phyloP scores from a whole-genome alignment of 306 rosid genomes.

The Cucurbita ficifolia region DNA sequence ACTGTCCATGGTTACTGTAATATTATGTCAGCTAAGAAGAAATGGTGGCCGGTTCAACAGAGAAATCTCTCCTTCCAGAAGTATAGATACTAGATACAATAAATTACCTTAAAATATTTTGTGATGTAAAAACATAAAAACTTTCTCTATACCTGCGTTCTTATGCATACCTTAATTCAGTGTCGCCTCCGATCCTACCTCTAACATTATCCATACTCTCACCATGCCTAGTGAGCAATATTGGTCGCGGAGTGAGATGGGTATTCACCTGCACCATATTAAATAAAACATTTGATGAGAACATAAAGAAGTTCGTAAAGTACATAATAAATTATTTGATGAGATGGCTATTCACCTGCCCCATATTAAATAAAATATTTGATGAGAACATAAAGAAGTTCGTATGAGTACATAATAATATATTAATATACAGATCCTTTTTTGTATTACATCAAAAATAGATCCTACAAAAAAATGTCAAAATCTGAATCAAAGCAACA shows the following conservation, averaged over 20 bases:
- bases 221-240: slow-evolving; percentile 93
- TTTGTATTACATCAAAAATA: not conserved
- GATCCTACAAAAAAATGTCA: not conserved
- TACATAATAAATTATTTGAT: not conserved
- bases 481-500: not conserved
- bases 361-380: not conserved
- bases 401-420: not conserved
- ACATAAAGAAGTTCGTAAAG: not conserved
- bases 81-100: not conserved
- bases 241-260: slow-evolving; percentile 97
- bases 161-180: slow-evolving; percentile 49
- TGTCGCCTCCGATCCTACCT: slow-evolving; percentile 92
- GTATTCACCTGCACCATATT: slow-evolving; percentile 62
- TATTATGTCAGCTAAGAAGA: not conserved
- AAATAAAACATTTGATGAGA: not conserved
- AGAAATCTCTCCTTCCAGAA: not conserved
- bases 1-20: not conserved
- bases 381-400: not conserved
- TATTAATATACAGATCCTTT: not conserved
- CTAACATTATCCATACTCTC: slow-evolving; percentile 96
- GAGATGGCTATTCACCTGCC: slow-evolving; percentile 91
- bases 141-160: not conserved
- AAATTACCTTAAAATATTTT: not conserved
- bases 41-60: not conserved
- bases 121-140: not conserved